These are phyloP conservation scores for Cantharellus anzutake DNA, from an alignment of 768 basidiomycete genomes.

Conservation along the genomic window DNA sequence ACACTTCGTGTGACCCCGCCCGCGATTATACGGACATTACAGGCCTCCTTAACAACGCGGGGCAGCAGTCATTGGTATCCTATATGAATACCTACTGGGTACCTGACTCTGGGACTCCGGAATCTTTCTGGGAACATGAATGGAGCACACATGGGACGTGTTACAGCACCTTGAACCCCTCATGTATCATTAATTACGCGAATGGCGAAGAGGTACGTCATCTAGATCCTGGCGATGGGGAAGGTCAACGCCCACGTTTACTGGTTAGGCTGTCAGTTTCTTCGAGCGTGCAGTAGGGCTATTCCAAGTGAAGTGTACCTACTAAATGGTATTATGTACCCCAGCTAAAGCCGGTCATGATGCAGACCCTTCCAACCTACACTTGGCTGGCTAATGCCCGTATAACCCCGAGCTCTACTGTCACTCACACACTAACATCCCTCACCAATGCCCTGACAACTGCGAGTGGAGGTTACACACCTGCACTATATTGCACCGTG, in stretches of 20 bases:
- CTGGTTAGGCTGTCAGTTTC: no score
- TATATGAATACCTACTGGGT: slow-evolving; percentile 12
- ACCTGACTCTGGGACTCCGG: background rate
- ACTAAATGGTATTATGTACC: no score
- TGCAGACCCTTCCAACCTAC: slow-evolving; percentile 26
- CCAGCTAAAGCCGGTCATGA: no score
- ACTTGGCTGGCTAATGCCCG: slow-evolving; percentile 50
- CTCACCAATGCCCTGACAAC: slow-evolving; percentile 17
- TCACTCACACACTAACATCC: slow-evolving; percentile 37
- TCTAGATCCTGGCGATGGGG: slow-evolving; percentile 10
- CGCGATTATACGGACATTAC: slow-evolving; percentile 14
- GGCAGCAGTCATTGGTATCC: slow-evolving; percentile 7
- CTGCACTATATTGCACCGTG: slow-evolving; percentile 27
- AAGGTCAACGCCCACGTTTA: background rate
- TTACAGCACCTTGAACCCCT: slow-evolving; percentile 14
- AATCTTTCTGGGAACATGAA: slow-evolving; percentile 12
- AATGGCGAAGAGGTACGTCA: slow-evolving; percentile 12
- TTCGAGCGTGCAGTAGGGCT: no score
- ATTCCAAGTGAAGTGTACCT: no score
- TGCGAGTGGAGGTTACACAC: slow-evolving; percentile 24
- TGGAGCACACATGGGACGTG: slow-evolving; percentile 15
- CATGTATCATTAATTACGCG: slow-evolving; percentile 11
- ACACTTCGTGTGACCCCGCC: slow-evolving; percentile 13
- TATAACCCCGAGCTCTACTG: slow-evolving; percentile 43
- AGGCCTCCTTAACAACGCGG: slow-evolving; percentile 10